Base-by-base conservation (phyloP, 2,329 filamentous ascomycete genomes). In the Fusarium subtropicale region DNA sequence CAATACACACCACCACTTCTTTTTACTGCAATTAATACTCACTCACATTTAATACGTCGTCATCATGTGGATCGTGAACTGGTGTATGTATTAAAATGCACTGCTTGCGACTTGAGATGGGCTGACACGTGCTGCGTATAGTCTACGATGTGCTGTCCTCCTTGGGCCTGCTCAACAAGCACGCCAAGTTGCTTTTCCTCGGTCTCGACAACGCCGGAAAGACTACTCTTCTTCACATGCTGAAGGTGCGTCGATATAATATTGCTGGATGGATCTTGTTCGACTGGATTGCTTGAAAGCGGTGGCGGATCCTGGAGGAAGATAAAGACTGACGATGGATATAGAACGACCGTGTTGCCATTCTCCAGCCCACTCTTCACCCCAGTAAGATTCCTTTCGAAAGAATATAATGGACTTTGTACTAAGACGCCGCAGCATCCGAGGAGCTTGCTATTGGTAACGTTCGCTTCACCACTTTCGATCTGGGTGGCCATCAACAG, bases 201-300 rank as follows among this genome's bases (percentile, higher is more conserved):
- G 94, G 94, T 75, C 90, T 97, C 68, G 94, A 97, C 81, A 97
- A 97, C 84, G 94, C 94, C 53, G 94, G 94, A 82, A 97, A 97
- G 87, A 97, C 94, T 56, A 97, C 94, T 45, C 85, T 97, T 75
- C 85, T 97, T 78, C 94, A 97, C 83, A 97, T 97, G 94, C 83
- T 97, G 82, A 97, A 97, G 92, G 92, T 94, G 81, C 76, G 87
- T 81, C 22, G 50, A 47, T 22, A 45, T 4, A 39, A 45, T 26
- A 26, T 30, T 39, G 28, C 31, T 50, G 50, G 56, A 48, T 55
- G 45, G 42, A 53, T 55, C 39, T 31, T 44, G 44, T 28, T 45
- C 28, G 22, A 20, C 44, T 28, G 31, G 24, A 56, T 64, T 58
- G 44, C 39, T 47, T 41, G 39, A 36, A 46, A 38, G 45, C 50